These are phyloP conservation scores for Thermomucor indicae-seudaticae DNA, from an alignment of 371 early-diverging fungal species.

Conservation along the genomic window DNA sequence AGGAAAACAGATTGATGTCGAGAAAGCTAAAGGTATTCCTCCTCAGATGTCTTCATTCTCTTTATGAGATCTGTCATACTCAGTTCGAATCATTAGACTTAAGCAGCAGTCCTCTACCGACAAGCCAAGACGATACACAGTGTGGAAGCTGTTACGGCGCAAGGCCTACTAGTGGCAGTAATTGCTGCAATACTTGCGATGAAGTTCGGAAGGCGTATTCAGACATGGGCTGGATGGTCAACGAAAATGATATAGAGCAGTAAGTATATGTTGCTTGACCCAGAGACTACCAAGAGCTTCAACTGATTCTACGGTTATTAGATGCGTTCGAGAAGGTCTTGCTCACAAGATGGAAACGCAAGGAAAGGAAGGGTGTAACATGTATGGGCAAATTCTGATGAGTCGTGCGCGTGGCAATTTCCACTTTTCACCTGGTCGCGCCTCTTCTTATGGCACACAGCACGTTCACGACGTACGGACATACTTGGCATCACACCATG, in stretches of 20 bases:
- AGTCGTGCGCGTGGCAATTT: slow-evolving; percentile 90
- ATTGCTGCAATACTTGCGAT: slow-evolving; percentile 95
- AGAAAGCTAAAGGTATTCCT: slow-evolving; percentile 45
- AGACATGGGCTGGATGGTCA: slow-evolving; percentile 74
- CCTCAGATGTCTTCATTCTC: neutral
- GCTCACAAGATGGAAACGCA: slow-evolving; percentile 68
- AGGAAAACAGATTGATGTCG: slow-evolving; percentile 62
- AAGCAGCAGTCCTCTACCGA: neutral
- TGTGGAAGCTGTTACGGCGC: slow-evolving; percentile 94
- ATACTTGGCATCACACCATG: slow-evolving; percentile 40
- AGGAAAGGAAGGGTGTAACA: slow-evolving; percentile 84
- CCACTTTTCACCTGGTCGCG: slow-evolving; percentile 89
- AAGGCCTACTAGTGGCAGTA: slow-evolving; percentile 42
- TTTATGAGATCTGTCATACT: neutral
- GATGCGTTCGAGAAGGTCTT: slow-evolving; percentile 78
- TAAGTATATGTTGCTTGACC: neutral
- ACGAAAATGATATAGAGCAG: slow-evolving; percentile 1
- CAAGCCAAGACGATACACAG: slow-evolving; percentile 33
- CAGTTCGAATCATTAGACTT: neutral
- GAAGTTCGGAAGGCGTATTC: slow-evolving; percentile 82
- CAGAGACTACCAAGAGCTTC: neutral
- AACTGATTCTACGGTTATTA: neutral
- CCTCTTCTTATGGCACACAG: slow-evolving; percentile 65
- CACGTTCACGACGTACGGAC: slow-evolving; percentile 61
- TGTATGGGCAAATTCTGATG: slow-evolving; percentile 78